A percentile compares a stretch with the other conserved stretches of the same genome.
Evolutionary conservation across 345 rosid genomes (phyloP).

Genomic region (Firmiana major): DNA sequence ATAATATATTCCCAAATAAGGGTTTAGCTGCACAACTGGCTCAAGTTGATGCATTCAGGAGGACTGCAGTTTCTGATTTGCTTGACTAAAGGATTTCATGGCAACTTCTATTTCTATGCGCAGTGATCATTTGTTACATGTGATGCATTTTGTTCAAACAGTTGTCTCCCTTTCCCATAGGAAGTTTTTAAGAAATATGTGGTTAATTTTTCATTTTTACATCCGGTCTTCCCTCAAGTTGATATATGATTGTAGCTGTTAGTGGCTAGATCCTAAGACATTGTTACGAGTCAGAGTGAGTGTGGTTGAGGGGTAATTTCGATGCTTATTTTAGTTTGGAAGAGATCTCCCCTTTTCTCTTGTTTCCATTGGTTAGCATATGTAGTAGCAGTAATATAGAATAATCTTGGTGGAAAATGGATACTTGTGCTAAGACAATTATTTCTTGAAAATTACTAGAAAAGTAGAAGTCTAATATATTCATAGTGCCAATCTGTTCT

Average conservation of each 20-base stretch:
- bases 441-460: too few species aligned
- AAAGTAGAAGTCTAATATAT: too few species aligned
- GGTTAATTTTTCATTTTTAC: neutral
- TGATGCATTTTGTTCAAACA: neutral
- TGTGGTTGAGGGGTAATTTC: too few species aligned
- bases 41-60: slow-evolving; percentile 70
- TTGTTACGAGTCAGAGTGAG: neutral
- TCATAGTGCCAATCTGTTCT: too few species aligned
- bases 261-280: neutral
- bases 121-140: too few species aligned
- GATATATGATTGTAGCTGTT: neutral
- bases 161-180: neutral
- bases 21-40: slow-evolving; percentile 46
- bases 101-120: too few species aligned
- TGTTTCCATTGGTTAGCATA: too few species aligned
- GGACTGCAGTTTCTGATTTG: slow-evolving; percentile 65
- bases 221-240: neutral
- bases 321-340: too few species aligned
- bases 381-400: too few species aligned
- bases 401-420: too few species aligned
- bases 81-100: slow-evolving; percentile 43
- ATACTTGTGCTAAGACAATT: too few species aligned
- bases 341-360: too few species aligned
- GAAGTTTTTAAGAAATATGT: neutral
- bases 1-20: slow-evolving; percentile 71